Evolutionary conservation across 331 rosid species (phyloP), one percentile per base, ranked within the genome.

Genomic region (Acacia pycnantha): DNA sequence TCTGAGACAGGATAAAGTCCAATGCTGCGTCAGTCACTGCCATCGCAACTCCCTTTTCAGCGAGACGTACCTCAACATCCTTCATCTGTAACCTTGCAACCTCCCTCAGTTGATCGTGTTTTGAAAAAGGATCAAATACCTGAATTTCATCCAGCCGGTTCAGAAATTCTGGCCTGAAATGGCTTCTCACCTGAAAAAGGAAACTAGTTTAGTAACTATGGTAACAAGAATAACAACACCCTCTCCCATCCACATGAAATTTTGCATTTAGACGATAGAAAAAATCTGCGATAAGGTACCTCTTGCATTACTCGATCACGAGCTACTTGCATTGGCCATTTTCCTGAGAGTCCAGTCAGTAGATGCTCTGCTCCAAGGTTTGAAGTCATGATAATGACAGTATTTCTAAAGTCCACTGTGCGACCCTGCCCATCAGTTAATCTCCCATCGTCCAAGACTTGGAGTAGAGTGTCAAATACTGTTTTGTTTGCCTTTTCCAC

Each of bases 391-490:
- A 95, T 93, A 1, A 95, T 89, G 37, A 95, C 97, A 0, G 98
- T 92, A 77, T 95, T 95, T 67, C 92, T 87, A 15, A 95, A 95
- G 75, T 95, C 98, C 16, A 95, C 98, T 0, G 96, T 93, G 0
- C 94, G 97, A 73, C 98, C 98, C 83, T 93, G 98, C 10, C 98
- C 98, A 56, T 95, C 98, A 4, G 98, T 95, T 48, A 95, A 51
- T 58, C 98, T 92, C 22, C 98, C 98, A 77, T 95, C 98, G 31
- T 95, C 98, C 8, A 95, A 48, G 14, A 95, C 98, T 86, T 93
- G 98, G 1, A 95, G 93, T 0, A 95, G 93, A 16, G 96, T 89
- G 27, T 95, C 92, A 82, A 95, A 95, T n/a, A 95, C 98, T 4
- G 98, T 71, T 1, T 83, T 75, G 58, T 95, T 98, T 3, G 98